Evolutionary conservation across 306 rosid genomes (phyloP).

Genomic region (Betula pendula): DNA sequence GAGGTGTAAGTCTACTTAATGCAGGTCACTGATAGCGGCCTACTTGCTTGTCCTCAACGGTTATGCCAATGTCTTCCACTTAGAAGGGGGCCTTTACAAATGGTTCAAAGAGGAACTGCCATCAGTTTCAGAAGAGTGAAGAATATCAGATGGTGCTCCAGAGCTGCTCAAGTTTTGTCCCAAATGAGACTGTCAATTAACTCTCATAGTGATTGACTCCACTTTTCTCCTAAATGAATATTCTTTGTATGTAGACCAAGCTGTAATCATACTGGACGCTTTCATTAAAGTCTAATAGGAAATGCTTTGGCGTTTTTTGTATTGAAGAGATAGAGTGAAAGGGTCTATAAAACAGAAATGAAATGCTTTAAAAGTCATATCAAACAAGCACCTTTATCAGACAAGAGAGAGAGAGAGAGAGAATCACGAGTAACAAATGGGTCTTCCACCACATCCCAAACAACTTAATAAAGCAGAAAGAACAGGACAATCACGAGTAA

Average conservation of each 20-base stretch:
- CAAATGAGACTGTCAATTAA: conserved; percentile 33
- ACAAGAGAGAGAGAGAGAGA: too few relatives aligned
- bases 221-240: neutral
- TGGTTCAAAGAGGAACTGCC: conserved; percentile 88
- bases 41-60: conserved; percentile 92
- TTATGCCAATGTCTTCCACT: conserved; percentile 77
- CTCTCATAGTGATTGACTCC: conserved; percentile 19
- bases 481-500: too few relatives aligned
- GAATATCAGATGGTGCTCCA: conserved; percentile 14
- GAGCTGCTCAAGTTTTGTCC: conserved; percentile 47
- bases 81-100: conserved; percentile 86
- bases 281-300: neutral
- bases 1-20: neutral
- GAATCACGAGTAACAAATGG: too few relatives aligned
- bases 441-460: neutral
- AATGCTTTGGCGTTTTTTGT: neutral
- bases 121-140: conserved; percentile 54
- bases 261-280: neutral
- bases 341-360: too few relatives aligned
- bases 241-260: neutral
- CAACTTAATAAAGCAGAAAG: neutral
- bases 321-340: neutral
- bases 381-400: too few relatives aligned
- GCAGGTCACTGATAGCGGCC: conserved; percentile 97
- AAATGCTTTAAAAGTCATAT: too few relatives aligned